Base-by-base conservation (phyloP, 805 yeast genomes). In the Metschnikowia chrysomelidarum region DNA sequence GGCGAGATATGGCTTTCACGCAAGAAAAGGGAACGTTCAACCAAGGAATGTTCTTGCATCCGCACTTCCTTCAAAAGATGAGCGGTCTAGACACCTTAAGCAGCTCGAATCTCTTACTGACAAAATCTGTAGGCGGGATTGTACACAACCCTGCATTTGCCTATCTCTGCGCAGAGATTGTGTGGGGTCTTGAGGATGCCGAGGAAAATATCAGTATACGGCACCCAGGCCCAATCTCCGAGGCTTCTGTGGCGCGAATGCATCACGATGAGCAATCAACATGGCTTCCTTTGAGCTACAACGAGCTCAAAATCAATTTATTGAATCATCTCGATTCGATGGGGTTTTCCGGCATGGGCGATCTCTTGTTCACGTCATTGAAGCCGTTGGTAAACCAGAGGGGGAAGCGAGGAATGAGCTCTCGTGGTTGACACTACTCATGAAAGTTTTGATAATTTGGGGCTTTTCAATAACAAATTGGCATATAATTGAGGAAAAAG, bases 1-100 rank as follows among this genome's bases (percentile, higher is more conserved):
- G 84, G 84, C 55, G 82, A 40, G 74, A 76, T 43, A 67, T 62
- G 46, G 74, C 78, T 1, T 69, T 76, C 42, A 63, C 63, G 17
- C 50, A 51, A n/a, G 65, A 54, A 17, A 40, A 50, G 2, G 52
- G 50, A 2, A 49, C 67, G 0, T 53, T 60, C 5, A 60, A 61
- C n/a, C 60, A 56, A 28, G 75, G 70, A 4, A 61, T 73, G 49
- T 52, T 58, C 36, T 51, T 65, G 22, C 63, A 62, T 13, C 53
- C 55, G 1, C 50, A 36, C n/a, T 71, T 58, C 46, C 52, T 56
- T 13, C 51, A 43, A 17, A 62, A 44, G 21, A 44, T 68, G 40
- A 51, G 49, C 39, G 60, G 47, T 26, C 54, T 59, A 46, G 51
- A 48, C 36, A 46, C 51, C 10, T 64, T 62, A 41, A 59, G 57